Conservation (phyloP, 2,329 filamentous ascomycete genomes). For the Torrubiella hemipterigena region DNA sequence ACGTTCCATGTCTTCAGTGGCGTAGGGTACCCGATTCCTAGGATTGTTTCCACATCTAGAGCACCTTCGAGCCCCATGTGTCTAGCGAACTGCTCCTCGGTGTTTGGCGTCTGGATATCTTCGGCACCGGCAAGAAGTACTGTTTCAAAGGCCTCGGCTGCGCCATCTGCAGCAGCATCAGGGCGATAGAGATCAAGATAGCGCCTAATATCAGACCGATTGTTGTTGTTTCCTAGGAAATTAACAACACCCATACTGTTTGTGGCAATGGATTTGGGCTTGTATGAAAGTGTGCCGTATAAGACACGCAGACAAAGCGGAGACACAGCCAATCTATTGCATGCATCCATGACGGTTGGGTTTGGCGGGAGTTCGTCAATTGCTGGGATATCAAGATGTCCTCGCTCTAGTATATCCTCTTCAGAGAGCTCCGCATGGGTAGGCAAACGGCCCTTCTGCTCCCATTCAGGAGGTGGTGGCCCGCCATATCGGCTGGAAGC, state of each 20-base stretch:
- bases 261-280: not conserved
- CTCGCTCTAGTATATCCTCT: constrained; percentile 2
- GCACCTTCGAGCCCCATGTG: constrained; percentile 4
- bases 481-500: constrained; percentile 4
- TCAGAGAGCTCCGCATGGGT: constrained; percentile 3
- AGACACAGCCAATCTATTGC: constrained; percentile 5
- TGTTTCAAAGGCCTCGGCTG: constrained; percentile 2
- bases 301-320: constrained; percentile 5
- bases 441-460: constrained; percentile 1
- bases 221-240: constrained; percentile 7
- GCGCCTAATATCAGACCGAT: constrained; percentile 4
- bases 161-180: constrained; percentile 1
- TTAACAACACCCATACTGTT: constrained; percentile 6
- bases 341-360: constrained; percentile 2
- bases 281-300: constrained; percentile 4
- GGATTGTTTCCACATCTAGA: constrained; percentile 4
- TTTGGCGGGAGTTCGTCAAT: constrained; percentile 1
- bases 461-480: constrained; percentile 4
- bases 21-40: constrained; percentile 5
- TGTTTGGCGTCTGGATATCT: constrained; percentile 5
- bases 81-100: constrained; percentile 1
- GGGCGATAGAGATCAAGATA: constrained; percentile 2
- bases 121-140: not conserved
- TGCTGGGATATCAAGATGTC: constrained; percentile 3
- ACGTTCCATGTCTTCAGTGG: constrained; percentile 4